These are phyloP conservation scores for Platismatia glauca DNA, from an alignment of 495 filamentous ascomycete species.

Conservation along the genomic window DNA sequence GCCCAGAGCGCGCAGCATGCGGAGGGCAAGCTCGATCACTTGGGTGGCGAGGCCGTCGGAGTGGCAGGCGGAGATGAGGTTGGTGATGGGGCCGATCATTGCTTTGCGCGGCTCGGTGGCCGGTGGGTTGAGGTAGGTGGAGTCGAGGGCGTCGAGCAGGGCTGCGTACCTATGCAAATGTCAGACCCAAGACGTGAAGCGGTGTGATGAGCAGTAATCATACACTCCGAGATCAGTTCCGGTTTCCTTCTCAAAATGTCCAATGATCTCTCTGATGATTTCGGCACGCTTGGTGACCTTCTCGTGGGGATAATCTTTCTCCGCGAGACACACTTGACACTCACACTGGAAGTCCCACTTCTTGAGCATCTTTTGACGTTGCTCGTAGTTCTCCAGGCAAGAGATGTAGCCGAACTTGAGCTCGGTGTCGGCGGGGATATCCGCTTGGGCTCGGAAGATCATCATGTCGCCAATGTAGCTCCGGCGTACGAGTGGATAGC, in stretches of 20 bases:
- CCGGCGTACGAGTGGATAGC: constrained; percentile 36
- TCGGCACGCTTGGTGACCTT: background rate
- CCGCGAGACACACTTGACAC: constrained; percentile 34
- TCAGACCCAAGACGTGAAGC: background rate
- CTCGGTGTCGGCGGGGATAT: constrained; percentile 42
- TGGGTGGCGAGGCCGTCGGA: background rate
- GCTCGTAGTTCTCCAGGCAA: constrained; percentile 24
- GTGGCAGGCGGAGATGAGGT: constrained; percentile 3
- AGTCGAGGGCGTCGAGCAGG: background rate
- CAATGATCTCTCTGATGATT: background rate
- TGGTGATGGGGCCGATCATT: constrained; percentile 6
- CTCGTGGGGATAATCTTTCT: background rate
- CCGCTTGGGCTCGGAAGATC: constrained; percentile 42
- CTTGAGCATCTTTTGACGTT: constrained; percentile 19
- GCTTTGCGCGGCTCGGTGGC: constrained; percentile 1
- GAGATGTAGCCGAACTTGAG: constrained; percentile 34
- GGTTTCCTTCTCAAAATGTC: background rate
- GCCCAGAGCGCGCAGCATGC: constrained; percentile 7
- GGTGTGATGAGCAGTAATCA: background rate
- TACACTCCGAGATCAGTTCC: background rate
- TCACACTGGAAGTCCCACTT: constrained; percentile 43
- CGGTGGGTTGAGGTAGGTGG: background rate
- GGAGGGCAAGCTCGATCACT: constrained; percentile 5
- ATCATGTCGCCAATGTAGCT: constrained; percentile 54
- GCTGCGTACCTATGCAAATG: background rate